Conservation (phyloP, 164 flowering plant genomes). For the Liquidambar formosana region DNA sequence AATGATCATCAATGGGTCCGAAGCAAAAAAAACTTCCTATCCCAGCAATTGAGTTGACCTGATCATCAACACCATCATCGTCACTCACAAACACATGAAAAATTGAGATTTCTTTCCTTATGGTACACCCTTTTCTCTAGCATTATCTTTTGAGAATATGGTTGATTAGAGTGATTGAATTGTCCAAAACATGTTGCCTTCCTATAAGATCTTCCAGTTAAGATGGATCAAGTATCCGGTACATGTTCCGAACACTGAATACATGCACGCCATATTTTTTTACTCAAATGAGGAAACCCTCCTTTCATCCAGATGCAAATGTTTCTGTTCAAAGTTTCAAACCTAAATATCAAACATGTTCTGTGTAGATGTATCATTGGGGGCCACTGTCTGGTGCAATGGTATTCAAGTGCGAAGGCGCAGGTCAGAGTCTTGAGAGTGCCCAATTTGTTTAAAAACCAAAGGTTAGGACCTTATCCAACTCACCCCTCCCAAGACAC, state of each 20-base stretch:
- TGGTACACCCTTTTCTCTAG: background rate
- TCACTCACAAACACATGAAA: background rate
- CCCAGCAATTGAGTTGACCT: background rate
- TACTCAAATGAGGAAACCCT: background rate
- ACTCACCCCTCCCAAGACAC: too few relatives aligned
- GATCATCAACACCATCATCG: too few relatives aligned
- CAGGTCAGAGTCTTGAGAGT: too few relatives aligned
- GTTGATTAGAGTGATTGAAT: background rate
- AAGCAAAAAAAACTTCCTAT: background rate
- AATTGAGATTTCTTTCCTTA: background rate
- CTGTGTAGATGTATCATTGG: background rate
- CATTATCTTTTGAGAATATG: background rate
- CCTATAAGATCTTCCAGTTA: background rate
- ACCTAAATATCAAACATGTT: background rate
- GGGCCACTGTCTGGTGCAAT: too few relatives aligned
- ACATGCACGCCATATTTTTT: background rate
- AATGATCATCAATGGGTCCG: background rate
- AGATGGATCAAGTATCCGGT: background rate
- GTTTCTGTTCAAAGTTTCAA: background rate
- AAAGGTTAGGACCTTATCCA: too few relatives aligned
- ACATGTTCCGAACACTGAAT: background rate
- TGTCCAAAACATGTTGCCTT: background rate
- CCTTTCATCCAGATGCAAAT: background rate
- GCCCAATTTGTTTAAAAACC: too few relatives aligned
- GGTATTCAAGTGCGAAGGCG: too few relatives aligned